Base-by-base conservation (phyloP, 495 filamentous ascomycete genomes). In the Talaromyces adpressus region DNA sequence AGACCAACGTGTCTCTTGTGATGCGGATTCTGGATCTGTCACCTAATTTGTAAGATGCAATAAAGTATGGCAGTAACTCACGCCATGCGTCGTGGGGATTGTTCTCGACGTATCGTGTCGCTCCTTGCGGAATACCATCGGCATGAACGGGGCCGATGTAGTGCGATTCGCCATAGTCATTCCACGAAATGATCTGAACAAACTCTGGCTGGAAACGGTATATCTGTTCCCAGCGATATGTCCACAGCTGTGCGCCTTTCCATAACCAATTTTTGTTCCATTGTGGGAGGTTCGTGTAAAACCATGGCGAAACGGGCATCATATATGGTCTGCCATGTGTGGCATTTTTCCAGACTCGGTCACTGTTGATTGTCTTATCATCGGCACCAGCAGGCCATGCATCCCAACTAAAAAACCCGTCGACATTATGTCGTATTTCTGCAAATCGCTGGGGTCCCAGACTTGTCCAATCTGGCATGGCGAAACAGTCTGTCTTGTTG, bases 301-400 rank as follows among this genome's bases (percentile, higher is more conserved):
- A 91, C 84, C 87, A 91, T 1, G 89, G 89, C 16, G 87, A 87
- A 14, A 90, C 85, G 16, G 84, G 83, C 89, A 91, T 91, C 89
- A 92, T 91, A 73, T 86, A 92, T 6, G 84, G 77, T 71, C 90
- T 90, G 1, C 78, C 81, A 7, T 66, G 70, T 11, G 84, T 72
- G 18, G 72, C 73, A 9, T 75, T 69, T 41, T 78, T 75, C 73
- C 85, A 91, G 0, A 76, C 72, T 20, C 71, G 63, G 65, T 92
- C 89, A 27, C 78, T 77, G 18, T 72, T 71, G 1, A 76, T 78
- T 2, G 75, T 75, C 71, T 86, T 88, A 34, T 81, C 75, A 1
- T 74, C 69, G 2, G 82, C 75, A 18, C 85, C 84, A 5, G 82
- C 74, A 0, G 89, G 87, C 90, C 90, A 93, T 3, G 88, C 87